A percentile compares a stretch with the other conserved stretches of the same genome.
Evolutionary conservation across 1,284 basidiomycete species (phyloP).

Genomic region (Cerioporus squamosus): DNA sequence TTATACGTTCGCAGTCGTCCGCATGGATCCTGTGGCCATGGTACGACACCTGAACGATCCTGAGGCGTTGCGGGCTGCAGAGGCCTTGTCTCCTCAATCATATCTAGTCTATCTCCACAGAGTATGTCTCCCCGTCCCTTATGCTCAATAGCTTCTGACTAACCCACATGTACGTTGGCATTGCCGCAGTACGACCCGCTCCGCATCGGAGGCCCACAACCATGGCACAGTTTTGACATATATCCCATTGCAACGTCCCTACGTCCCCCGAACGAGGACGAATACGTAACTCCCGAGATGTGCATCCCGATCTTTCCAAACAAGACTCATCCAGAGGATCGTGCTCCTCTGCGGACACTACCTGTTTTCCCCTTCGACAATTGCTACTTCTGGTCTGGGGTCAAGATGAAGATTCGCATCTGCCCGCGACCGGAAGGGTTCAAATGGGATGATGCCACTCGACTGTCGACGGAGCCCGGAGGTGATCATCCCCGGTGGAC

Average conservation of each 20-base stretch:
- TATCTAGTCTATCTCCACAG: neutral
- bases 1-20: neutral
- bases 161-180: neutral
- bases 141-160: no score
- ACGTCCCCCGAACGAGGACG: neutral
- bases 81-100: neutral
- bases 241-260: neutral
- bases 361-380: neutral
- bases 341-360: neutral
- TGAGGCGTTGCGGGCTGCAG: neutral
- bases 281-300: neutral
- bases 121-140: neutral
- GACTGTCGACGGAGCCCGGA: no score
- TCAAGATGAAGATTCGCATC: neutral
- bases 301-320: neutral
- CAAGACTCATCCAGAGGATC: neutral
- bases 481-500: no score
- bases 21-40: neutral
- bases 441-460: no score
- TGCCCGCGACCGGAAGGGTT: neutral
- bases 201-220: neutral
- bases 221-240: neutral
- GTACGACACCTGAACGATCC: neutral
- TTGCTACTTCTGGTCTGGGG: neutral
- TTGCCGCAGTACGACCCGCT: neutral